A percentile compares a stretch with the other conserved stretches of the same genome.
Conservation (phyloP, 192 early-diverging fungal genomes). For the Oehlia diaphana region DNA sequence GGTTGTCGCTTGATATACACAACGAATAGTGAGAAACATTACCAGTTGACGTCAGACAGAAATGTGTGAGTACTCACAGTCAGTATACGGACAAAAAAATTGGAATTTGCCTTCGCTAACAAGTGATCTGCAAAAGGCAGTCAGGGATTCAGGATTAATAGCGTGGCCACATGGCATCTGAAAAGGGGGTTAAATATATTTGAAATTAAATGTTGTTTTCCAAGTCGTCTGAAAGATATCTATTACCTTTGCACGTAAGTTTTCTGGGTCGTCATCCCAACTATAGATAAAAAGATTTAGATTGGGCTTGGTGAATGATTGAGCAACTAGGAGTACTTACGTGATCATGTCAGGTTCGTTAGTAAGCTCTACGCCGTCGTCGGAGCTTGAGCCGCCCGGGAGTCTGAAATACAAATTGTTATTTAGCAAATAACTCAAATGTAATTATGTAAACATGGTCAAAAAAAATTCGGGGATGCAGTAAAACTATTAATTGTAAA, state of each 20-base stretch:
- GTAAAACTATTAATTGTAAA: no score
- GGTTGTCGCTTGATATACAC: neutral
- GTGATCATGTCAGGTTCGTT: slow-evolving; percentile 17
- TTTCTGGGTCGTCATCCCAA: slow-evolving; percentile 1
- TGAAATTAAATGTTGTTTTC: slow-evolving; percentile 3
- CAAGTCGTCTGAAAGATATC: slow-evolving; percentile 2
- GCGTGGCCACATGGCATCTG: slow-evolving; percentile 15
- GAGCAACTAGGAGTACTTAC: slow-evolving; percentile 1
- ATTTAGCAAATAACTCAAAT: no score
- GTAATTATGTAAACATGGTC: no score
- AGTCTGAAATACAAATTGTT: slow-evolving; percentile 4
- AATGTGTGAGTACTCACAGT: neutral
- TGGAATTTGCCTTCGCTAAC: slow-evolving; percentile 17
- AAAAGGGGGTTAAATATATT: neutral
- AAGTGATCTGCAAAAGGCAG: slow-evolving; percentile 18
- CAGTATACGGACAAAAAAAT: slow-evolving; percentile 12
- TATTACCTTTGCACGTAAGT: slow-evolving; percentile 21
- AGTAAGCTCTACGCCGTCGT: neutral
- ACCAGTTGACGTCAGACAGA: neutral
- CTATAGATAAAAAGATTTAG: slow-evolving; percentile 13
- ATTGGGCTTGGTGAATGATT: neutral
- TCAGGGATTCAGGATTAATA: slow-evolving; percentile 9
- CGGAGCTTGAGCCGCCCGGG: neutral
- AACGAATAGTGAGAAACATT: slow-evolving; percentile 15
- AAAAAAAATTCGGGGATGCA: no score